Evolutionary conservation across 1,284 basidiomycete genomes (phyloP).

Genomic region (Fomitiporia mediterranea): DNA sequence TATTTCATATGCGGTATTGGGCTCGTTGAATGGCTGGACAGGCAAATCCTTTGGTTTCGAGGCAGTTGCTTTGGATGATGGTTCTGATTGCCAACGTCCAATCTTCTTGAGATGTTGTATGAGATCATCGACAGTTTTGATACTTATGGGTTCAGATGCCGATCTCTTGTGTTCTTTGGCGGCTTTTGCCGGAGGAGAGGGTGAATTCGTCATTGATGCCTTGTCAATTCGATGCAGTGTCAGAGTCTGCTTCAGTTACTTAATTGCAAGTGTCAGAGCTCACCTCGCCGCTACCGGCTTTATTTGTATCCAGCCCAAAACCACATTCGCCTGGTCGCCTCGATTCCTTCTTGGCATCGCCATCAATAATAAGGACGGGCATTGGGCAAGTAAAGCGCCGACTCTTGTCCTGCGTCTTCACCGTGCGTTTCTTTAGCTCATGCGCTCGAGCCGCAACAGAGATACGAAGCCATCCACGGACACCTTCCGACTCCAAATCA

Average conservation of each 20-base stretch:
- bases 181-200: neutral
- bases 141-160: neutral
- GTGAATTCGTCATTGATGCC: neutral
- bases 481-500: conserved; percentile 3
- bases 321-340: neutral
- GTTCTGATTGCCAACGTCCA: neutral
- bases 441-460: conserved; percentile 4
- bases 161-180: neutral
- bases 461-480: conserved; percentile 1
- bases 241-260: neutral
- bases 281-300: neutral
- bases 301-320: neutral
- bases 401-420: neutral
- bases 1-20: neutral
- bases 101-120: neutral
- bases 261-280: neutral
- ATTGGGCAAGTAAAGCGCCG: neutral
- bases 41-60: no score
- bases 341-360: no score
- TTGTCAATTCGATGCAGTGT: neutral
- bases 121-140: conserved; percentile 11
- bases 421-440: conserved; percentile 5
- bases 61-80: neutral
- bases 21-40: neutral
- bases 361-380: no score